These are phyloP conservation scores for Raphanus sativus DNA, from an alignment of 345 rosid genomes.

Conservation along the genomic window DNA sequence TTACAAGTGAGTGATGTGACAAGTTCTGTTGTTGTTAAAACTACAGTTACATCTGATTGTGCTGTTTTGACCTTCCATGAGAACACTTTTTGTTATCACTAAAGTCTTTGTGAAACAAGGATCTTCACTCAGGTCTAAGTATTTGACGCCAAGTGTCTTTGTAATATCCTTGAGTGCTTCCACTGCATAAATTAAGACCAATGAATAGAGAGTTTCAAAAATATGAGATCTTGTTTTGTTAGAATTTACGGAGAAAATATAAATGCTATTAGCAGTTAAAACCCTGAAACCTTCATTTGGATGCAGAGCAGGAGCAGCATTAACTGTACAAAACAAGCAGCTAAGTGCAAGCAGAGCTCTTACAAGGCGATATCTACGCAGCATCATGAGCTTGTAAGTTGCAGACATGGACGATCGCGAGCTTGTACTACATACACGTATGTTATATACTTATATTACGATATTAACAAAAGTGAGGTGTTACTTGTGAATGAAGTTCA, in stretches of 20 bases:
- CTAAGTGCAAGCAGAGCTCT: slow-evolving; percentile 5
- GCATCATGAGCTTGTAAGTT: slow-evolving; percentile 30
- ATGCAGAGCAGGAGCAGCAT: slow-evolving; percentile 34
- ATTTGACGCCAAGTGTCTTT: slow-evolving; percentile 27
- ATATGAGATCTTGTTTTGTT: background rate
- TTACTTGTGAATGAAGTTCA: background rate
- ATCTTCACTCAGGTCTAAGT: slow-evolving; percentile 34
- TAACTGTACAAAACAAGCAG: slow-evolving; percentile 9
- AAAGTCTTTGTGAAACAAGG: slow-evolving; percentile 37
- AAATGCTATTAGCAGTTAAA: background rate
- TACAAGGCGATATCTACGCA: background rate
- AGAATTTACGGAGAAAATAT: background rate
- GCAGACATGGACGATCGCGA: background rate
- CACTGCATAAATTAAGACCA: slow-evolving; percentile 8
- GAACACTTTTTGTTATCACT: slow-evolving; percentile 26
- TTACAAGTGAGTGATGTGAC: slow-evolving; percentile 41
- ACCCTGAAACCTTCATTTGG: slow-evolving; percentile 26
- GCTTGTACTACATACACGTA: background rate
- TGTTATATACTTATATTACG: background rate
- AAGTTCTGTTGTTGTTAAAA: slow-evolving; percentile 35
- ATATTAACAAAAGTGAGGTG: background rate
- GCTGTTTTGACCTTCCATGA: slow-evolving; percentile 33
- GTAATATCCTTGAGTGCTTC: slow-evolving; percentile 33
- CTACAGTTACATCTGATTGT: slow-evolving; percentile 34
- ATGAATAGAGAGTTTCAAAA: background rate